Base-by-base conservation (phyloP, 768 basidiomycete genomes). In the Tricholoma hemisulphureum region DNA sequence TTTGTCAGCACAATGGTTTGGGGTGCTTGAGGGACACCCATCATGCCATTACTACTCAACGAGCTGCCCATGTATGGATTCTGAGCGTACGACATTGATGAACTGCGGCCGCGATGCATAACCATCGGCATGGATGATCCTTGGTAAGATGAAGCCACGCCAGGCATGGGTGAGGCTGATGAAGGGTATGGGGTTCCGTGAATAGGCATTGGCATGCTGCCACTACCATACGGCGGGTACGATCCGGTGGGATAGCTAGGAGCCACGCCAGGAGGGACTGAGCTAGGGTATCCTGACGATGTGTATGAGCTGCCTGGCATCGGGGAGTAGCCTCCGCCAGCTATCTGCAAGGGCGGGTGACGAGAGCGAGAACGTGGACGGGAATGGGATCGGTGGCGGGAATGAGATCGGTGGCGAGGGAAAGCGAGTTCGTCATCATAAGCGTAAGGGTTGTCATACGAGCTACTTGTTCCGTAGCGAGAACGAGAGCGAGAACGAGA, bases 401-500 rank as follows among this genome's bases (percentile, higher is more conserved):
- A 76, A n/a, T 65, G 74, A 3, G 76, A 77, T 34, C 69, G 60
- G 41, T 64, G 45, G 58, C 63, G 50, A 28, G 66, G 67, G 35
- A 64, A 66, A 35, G 65, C 49, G 37, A 72, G 59, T 6, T 65
- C 70, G 57, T 77, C 71, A 53, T 80, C 78, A 50, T 69, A 73
- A 26, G 71, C 69, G 63, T 79, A 79, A 2, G 72, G 72, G 61
- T 79, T 77, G 23, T 72, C 76, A 45, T 69, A 68, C 4, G 68
- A 58, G 35, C 65, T 57, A 21, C 66, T 28, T 8, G 23, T 37
- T 28, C 59, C 46, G 3, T 48, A 45, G 16, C 60, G 56, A 39
- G 65, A 58, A 18, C 69, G 68, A 54, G 70, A 69, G 13, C 71
- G 70, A 50, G 75, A 77, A 23, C 75, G 69, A 55, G 71, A 70